These are phyloP conservation scores for Gnomoniopsis sp. DNA, from an alignment of 2,329 filamentous ascomycete species.

Conservation along the genomic window DNA sequence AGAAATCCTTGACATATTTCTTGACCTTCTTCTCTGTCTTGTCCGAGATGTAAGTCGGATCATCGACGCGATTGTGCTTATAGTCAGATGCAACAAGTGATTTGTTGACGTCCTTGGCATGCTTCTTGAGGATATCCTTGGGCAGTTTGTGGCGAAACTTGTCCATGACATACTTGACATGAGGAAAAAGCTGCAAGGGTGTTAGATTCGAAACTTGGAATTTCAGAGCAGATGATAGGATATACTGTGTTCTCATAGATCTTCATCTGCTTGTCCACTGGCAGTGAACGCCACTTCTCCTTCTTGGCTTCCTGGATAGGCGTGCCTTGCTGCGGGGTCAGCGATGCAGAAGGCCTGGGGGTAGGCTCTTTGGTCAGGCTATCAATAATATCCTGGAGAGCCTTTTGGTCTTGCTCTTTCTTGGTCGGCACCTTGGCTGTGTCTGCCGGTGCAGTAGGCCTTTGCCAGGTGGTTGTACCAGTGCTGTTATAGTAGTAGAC, in stretches of 20 bases:
- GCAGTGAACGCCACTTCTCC: conserved; percentile 68
- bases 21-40: conserved; percentile 82
- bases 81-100: conserved; percentile 90
- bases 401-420: conserved; percentile 61
- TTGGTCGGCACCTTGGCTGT: conserved; percentile 64
- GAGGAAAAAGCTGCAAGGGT: conserved; percentile 66
- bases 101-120: conserved; percentile 70
- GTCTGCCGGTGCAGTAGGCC: conserved; percentile 69
- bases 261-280: conserved; percentile 87
- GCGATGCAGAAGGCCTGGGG: conserved; percentile 52
- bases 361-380: conserved; percentile 70
- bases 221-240: conserved; percentile 16
- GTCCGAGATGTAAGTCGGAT: conserved; percentile 70
- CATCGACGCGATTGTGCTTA: conserved; percentile 80
- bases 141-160: conserved; percentile 85
- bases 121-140: conserved; percentile 67
- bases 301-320: conserved; percentile 56
- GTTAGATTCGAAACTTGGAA: neutral
- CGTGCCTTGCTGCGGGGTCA: conserved; percentile 61
- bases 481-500: conserved; percentile 82
- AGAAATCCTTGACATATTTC: conserved; percentile 77
- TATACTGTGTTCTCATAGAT: conserved; percentile 90
- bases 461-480: conserved; percentile 77
- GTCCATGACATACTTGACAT: conserved; percentile 80
- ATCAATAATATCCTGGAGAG: conserved; percentile 81